Percentiles rank a stretch among this genome's conserved stretches.
phyloP scores from a whole-genome alignment of 257 asterid genomes.

The Voacanga thouarsii region DNA sequence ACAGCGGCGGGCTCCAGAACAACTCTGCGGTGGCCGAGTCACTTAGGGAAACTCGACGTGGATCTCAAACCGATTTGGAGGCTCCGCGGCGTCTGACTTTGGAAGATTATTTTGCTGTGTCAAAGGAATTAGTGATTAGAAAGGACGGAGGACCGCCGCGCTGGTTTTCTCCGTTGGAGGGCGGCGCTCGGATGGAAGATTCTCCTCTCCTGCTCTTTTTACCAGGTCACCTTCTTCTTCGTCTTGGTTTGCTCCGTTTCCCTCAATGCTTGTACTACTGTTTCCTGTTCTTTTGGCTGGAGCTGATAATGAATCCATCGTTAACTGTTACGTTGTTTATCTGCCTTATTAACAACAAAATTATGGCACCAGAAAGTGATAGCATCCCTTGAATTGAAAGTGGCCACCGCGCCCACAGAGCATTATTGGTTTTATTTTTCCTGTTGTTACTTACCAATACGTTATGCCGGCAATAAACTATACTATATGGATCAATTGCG shows the following conservation, averaged over 20 bases:
- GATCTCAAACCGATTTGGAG: background rate
- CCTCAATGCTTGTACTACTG: too few relatives aligned
- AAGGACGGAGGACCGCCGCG: slow-evolving; percentile 76
- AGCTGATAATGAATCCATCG: too few relatives aligned
- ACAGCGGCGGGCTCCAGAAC: background rate
- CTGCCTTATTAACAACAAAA: too few relatives aligned
- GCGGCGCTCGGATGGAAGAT: slow-evolving; percentile 27
- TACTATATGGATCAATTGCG: too few relatives aligned
- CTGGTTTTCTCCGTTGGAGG: slow-evolving; percentile 72
- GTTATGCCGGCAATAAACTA: too few relatives aligned
- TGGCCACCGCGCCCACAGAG: too few relatives aligned
- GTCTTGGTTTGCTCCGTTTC: too few relatives aligned
- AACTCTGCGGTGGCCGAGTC: background rate
- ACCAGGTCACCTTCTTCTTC: slow-evolving; percentile 44
- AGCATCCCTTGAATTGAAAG: too few relatives aligned
- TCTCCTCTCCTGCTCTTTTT: slow-evolving; percentile 66
- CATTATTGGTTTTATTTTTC: too few relatives aligned
- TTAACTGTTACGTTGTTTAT: too few relatives aligned
- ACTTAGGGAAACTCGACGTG: background rate
- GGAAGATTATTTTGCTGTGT: slow-evolving; percentile 48
- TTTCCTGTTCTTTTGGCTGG: background rate
- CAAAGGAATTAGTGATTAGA: slow-evolving; percentile 33
- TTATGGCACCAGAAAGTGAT: too few relatives aligned
- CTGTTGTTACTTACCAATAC: too few relatives aligned
- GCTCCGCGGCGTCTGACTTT: slow-evolving; percentile 16